Conservation (phyloP, 1,284 basidiomycete species). For the Trichosporon ovoides region DNA sequence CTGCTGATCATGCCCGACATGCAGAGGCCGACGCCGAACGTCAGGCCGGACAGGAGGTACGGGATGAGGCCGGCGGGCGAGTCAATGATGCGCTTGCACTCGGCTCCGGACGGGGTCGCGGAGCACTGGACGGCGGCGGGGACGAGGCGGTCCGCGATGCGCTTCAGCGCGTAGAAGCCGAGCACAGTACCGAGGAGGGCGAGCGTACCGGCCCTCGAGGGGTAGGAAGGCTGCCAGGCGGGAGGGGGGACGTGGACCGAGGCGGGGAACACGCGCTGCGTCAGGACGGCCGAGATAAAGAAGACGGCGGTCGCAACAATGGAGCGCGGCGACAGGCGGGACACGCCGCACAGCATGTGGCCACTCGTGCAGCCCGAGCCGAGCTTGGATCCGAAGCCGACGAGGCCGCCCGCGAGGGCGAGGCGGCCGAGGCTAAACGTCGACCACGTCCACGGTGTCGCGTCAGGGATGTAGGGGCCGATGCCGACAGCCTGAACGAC, state of each 20-base stretch:
- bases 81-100: neutral
- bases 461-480: conserved; percentile 50
- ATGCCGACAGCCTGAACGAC: conserved; percentile 23
- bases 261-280: conserved; percentile 47
- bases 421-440: conserved; percentile 39
- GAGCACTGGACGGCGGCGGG: neutral
- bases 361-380: conserved; percentile 49
- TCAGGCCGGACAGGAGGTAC: conserved; percentile 52
- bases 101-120: neutral
- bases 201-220: conserved; percentile 39
- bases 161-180: neutral
- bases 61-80: conserved; percentile 21
- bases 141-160: neutral
- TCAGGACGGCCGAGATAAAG: conserved; percentile 54
- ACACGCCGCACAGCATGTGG: conserved; percentile 64
- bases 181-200: conserved; percentile 54
- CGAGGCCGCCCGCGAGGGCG: conserved; percentile 56
- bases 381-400: conserved; percentile 62
- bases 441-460: conserved; percentile 51
- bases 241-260: conserved; percentile 11
- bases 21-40: conserved; percentile 58
- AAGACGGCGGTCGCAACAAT: conserved; percentile 56
- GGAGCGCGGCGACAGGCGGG: conserved; percentile 58
- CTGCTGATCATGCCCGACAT: conserved; percentile 58
- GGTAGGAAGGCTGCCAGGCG: conserved; percentile 12